A percentile compares a stretch with the other conserved stretches of the same genome.
These are phyloP conservation scores for Jackrogersella minutella DNA, from an alignment of 495 filamentous ascomycete genomes.

Conservation along the genomic window DNA sequence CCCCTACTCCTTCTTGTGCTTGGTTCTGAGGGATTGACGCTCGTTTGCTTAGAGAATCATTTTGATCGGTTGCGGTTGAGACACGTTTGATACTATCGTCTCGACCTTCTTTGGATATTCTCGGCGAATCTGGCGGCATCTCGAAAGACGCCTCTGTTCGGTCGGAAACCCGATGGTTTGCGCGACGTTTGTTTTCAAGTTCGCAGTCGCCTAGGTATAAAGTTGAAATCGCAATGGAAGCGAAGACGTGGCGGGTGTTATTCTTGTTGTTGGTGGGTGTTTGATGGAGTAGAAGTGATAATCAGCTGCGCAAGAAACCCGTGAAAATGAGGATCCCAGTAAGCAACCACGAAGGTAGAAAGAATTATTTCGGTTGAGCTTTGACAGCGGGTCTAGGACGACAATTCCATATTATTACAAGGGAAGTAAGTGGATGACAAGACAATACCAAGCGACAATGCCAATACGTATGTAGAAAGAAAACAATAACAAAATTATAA, in stretches of 20 bases:
- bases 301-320: background rate
- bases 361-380: conserved; percentile 6
- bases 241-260: background rate
- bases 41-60: conserved; percentile 33
- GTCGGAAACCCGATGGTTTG: conserved; percentile 1
- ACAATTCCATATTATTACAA: conserved; percentile 15
- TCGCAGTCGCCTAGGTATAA: background rate
- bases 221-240: background rate
- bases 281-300: conserved; percentile 2
- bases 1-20: conserved; percentile 17
- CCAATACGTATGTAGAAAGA: background rate
- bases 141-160: conserved; percentile 9
- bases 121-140: conserved; percentile 36
- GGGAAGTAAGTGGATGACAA: background rate
- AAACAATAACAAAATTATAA: conserved; percentile 8
- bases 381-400: conserved; percentile 9
- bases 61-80: conserved; percentile 33
- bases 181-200: background rate
- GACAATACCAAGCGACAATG: background rate
- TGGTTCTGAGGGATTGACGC: conserved; percentile 8
- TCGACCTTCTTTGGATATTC: conserved; percentile 28
- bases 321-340: conserved; percentile 3
- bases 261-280: background rate
- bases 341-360: background rate
- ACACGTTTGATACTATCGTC: conserved; percentile 35